These are phyloP conservation scores for Musa troglodytarum DNA, from an alignment of 176 grass and related monocot species.

Conservation along the genomic window DNA sequence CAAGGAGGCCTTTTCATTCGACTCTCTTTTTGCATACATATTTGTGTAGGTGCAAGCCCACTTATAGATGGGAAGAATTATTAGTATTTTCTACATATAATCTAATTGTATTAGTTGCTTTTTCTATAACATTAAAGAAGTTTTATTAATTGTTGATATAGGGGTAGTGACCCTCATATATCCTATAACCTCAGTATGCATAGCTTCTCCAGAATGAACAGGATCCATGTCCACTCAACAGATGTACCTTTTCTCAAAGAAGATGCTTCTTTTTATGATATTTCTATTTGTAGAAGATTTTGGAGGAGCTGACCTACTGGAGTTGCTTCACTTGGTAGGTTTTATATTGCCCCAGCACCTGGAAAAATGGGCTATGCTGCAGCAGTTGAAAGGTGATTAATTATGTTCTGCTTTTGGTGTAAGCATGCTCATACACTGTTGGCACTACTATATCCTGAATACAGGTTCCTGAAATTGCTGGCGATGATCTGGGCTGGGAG, in stretches of 20 bases:
- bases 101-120: neutral
- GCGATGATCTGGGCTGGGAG: conserved; percentile 95
- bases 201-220: neutral
- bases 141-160: neutral
- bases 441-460: conserved; percentile 20
- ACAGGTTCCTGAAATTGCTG: conserved; percentile 86
- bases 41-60: no score
- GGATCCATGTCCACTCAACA: neutral
- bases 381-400: conserved; percentile 64
- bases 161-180: neutral
- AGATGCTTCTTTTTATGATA: neutral
- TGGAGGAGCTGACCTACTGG: neutral
- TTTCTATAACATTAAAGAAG: neutral
- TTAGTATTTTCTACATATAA: no score
- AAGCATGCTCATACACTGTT: neutral
- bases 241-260: neutral
- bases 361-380: conserved; percentile 76
- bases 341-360: conserved; percentile 80
- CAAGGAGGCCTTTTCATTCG: no score
- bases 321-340: conserved; percentile 40
- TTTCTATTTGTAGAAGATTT: neutral
- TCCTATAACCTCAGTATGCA: neutral
- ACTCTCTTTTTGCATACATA: no score
- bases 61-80: no score
- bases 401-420: neutral